Evolutionary conservation across 148 eudicot genomes (phyloP), one percentile per base, ranked within the genome.

Genomic region (Amaranthus cruentus): DNA sequence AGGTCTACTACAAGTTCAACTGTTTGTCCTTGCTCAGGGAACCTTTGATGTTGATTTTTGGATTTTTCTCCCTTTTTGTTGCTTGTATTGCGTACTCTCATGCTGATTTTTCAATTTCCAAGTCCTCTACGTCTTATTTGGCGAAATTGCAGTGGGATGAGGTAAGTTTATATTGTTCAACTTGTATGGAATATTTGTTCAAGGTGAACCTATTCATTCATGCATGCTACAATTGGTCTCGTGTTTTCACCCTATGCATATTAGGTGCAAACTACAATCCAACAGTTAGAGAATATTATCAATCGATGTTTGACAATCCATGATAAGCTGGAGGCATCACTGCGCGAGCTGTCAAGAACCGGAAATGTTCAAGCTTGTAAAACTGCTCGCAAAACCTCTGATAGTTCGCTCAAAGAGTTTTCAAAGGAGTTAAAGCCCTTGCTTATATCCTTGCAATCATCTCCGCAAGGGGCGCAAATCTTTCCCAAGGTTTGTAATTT

Each of bases 101-200:
- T 83, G 91, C 94, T 50, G 99, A 95, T 83, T 71, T 95, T 67
- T 91, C 99, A 46, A 95, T 95, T 82, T 95, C 99, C 71, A 95
- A 95, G 80, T 82, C 92, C 9, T 90, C 99, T 73, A 79, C 97
- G 71, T 91, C 97, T 71, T 95, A 95, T 75, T 55, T 95, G 73
- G 99, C 99, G 54, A 90, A 84, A 78, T 84, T 88, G 79, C 99
- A 95, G 78, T 87, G 93, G 97, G 99, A 95, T 70, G 99, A 95
- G 99, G 99, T 90, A 74, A 18, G 83, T 58, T 21, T 14, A 12
- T 50, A 55, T 5, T 11, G 44, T 50, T 14, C 51, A 43, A 50
- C 10, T 15, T 21, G 2, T 72, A n/a, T 54, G 55, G 18, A 44
- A 54, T 69, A 28, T 62, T 48, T 9, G 15, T 68, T 68, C 13